A percentile compares a stretch with the other conserved stretches of the same genome.
phyloP scores from a whole-genome alignment of 192 early-diverging fungal species.

The Coemansia sp. region DNA sequence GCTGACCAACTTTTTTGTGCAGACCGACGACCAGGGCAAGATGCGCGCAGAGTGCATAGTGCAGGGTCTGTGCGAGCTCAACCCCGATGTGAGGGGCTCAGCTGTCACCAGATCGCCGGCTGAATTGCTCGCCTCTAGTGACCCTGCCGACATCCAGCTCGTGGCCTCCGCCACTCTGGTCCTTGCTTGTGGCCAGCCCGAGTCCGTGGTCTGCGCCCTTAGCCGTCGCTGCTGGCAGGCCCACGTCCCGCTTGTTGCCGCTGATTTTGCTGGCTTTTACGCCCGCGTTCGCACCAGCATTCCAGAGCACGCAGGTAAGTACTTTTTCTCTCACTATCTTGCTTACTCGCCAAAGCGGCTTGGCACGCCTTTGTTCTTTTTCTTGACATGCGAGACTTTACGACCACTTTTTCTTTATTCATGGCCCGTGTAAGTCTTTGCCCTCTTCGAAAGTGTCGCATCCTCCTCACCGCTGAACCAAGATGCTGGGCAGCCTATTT shows the following conservation, averaged over 20 bases:
- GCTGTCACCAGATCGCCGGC: conserved; percentile 60
- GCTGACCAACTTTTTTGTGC: conserved; percentile 94
- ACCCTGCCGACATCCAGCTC: conserved; percentile 58
- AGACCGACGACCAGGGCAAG: conserved; percentile 63
- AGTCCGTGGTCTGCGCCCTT: conserved; percentile 60
- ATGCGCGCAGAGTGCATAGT: conserved; percentile 65
- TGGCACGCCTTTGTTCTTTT: not conserved
- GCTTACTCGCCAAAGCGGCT: not conserved
- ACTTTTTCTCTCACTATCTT: conserved; percentile 14
- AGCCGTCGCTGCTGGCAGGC: conserved; percentile 65
- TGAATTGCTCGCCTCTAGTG: conserved; percentile 71
- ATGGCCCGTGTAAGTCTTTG: not conserved
- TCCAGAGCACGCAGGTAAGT: conserved; percentile 81
- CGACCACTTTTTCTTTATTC: not conserved
- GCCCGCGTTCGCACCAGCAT: conserved; percentile 71
- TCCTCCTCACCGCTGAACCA: not conserved
- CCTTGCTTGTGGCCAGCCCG: conserved; percentile 69
- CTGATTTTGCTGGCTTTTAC: conserved; percentile 74
- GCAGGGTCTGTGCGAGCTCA: conserved; percentile 79
- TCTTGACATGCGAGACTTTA: conserved; percentile 1
- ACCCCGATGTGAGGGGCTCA: conserved; percentile 78
- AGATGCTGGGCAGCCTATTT: not conserved
- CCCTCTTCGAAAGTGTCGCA: not conserved
- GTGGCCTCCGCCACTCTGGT: conserved; percentile 70
- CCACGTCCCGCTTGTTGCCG: conserved; percentile 71